Conservation (phyloP, 345 rosid genomes). For the Eucalyptus shirleyi region DNA sequence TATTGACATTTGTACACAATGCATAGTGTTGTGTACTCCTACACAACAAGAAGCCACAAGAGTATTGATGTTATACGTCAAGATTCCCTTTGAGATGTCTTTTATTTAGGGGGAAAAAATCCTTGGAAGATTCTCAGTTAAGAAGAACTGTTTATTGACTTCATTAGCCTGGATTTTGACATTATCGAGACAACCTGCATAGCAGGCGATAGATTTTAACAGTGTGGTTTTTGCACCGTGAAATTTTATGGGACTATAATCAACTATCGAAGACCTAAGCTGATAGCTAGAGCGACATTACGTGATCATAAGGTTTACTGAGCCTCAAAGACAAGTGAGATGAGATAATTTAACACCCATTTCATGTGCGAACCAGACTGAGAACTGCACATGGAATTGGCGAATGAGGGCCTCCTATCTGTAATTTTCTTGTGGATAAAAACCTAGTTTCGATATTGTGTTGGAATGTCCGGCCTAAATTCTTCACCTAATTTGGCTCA, state of each 20-base stretch:
- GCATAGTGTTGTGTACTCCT: neutral
- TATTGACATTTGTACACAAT: neutral
- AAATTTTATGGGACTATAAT: neutral
- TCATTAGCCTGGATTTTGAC: neutral
- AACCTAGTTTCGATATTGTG: neutral
- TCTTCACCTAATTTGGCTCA: neutral
- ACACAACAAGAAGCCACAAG: neutral
- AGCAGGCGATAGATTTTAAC: neutral
- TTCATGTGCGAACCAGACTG: neutral
- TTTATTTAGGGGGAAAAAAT: neutral
- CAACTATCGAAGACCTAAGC: neutral
- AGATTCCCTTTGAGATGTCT: neutral
- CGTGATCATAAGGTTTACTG: neutral
- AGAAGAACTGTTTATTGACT: neutral
- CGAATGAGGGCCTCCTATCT: neutral
- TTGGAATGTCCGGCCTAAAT: neutral
- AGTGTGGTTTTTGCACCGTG: neutral
- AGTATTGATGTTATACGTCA: neutral
- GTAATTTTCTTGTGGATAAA: neutral
- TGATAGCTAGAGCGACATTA: neutral
- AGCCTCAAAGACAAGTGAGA: neutral
- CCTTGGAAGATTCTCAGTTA: neutral
- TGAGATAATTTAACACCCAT: neutral
- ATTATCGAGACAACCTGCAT: neutral
- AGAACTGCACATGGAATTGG: neutral